Evolutionary conservation across 345 rosid genomes (phyloP), one percentile per base, ranked within the genome.

Genomic region (Aquilaria malaccensis): DNA sequence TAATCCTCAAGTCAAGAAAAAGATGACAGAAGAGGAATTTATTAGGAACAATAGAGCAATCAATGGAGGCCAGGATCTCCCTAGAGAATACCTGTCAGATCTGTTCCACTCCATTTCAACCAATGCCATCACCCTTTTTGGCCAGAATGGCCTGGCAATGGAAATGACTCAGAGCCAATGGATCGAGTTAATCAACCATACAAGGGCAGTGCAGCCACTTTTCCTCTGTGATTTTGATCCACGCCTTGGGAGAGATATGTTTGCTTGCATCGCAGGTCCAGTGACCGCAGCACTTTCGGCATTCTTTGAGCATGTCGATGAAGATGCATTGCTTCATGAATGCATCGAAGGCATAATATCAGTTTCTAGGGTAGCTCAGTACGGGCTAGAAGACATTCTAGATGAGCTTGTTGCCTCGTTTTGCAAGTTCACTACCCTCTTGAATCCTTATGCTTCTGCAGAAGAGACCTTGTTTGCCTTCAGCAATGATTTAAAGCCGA

Each of bases 11-110:
- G 95, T 89, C 4, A 89, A 83, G 82, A 93, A 84, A 69, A 93
- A 85, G 73, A 93, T 93, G 97, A 87, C 98, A 2, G 98, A 89
- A 68, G 98, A 93, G 52, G 98, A 93, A 60, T 93, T 93, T 60
- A 87, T 93, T 13, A 80, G 85, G 59, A 93, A 93, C 73, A 89
- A 90, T 50, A 73, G 97, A 63, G 92, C 83, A 9, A 93, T 93
- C 48, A 89, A 93, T 58, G 96, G 73, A 2, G 97, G 90, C 14
- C 81, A 80, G 48, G 97, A 93, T 74, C 96, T 93, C 31, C 98
- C 96, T 2, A 81, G 95, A 69, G 98, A 93, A 46, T 89, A 89
- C 67, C 86, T 93, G 1, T 85, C 90, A 0, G 96, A 93, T 73
- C 87, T 87, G 31, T 89, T 89, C 33, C 81, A 85, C 10, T 89